Evolutionary conservation across 202 grass and related monocot species (phyloP).

Genomic region (Panicum hallii): DNA sequence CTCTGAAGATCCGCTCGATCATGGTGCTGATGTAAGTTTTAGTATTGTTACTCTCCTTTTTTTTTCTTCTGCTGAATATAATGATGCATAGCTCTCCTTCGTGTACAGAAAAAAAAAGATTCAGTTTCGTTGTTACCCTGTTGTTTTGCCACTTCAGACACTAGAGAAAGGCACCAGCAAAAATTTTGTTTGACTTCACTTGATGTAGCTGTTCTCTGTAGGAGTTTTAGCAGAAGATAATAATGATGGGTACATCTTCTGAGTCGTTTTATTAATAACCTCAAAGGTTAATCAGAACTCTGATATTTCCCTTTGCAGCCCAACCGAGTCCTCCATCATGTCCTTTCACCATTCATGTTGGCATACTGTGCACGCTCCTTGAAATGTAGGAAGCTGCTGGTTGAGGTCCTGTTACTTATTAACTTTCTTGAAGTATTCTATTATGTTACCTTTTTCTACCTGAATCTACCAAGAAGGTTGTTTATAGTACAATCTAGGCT

Average conservation of each 20-base stretch:
- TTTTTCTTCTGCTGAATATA: too few relatives aligned
- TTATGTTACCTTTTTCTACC: neutral
- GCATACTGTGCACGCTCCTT: constrained; percentile 30
- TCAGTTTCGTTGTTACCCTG: neutral
- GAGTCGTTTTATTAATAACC: neutral
- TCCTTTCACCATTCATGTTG: constrained; percentile 39
- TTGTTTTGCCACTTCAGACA: neutral
- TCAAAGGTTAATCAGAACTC: neutral
- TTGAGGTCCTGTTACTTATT: constrained; percentile 45
- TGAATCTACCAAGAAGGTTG: neutral
- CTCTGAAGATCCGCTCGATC: constrained; percentile 51
- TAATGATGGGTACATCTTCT: neutral
- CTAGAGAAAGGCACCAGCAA: neutral
- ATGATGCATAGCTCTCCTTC: too few relatives aligned
- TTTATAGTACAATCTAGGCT: constrained; percentile 1
- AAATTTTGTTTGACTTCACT: neutral
- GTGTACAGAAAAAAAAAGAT: too few relatives aligned
- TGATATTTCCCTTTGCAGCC: constrained; percentile 33
- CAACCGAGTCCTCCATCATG: constrained; percentile 24
- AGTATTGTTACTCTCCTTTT: neutral
- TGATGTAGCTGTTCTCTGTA: neutral
- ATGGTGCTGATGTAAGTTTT: constrained; percentile 53
- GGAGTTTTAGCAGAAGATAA: neutral
- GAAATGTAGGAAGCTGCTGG: constrained; percentile 54
- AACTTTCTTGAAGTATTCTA: neutral